A percentile compares a stretch with the other conserved stretches of the same genome.
Conservation (phyloP, 805 yeast genomes). For the Pichia paraexigua region DNA sequence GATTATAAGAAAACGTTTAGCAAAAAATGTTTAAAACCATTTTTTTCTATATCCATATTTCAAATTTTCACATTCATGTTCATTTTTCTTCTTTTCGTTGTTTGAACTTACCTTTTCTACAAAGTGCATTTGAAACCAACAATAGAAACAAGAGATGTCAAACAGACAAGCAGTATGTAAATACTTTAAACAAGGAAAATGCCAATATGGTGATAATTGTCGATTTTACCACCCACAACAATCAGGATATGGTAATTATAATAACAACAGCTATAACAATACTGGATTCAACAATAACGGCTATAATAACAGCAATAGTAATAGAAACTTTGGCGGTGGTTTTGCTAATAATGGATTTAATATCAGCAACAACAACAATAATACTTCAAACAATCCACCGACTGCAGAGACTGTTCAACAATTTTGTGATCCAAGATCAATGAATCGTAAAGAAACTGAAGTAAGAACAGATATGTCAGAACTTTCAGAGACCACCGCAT, state of each 20-base stretch:
- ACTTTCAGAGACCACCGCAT: constrained; percentile 1
- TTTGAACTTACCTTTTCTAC: not conserved
- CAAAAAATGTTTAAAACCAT: not conserved
- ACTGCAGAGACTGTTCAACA: constrained; percentile 3
- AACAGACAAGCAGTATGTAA: constrained; percentile 32
- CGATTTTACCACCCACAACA: constrained; percentile 33
- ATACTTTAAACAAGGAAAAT: constrained; percentile 33
- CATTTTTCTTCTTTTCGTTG: not conserved
- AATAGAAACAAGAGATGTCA: constrained; percentile 9
- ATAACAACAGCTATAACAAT: constrained; percentile 5
- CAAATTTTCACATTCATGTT: not conserved
- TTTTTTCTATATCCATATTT: not conserved
- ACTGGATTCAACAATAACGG: constrained; percentile 1
- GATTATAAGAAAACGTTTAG: not conserved
- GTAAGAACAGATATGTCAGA: constrained; percentile 23
- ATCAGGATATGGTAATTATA: constrained; percentile 8
- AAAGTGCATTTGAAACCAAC: not conserved
- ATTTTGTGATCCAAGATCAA: constrained; percentile 4
- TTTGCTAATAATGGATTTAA: not conserved
- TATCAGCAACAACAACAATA: constrained; percentile 1
- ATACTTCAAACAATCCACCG: not conserved
- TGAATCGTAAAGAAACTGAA: constrained; percentile 7
- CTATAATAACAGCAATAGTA: not conserved
- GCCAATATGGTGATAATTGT: constrained; percentile 38
- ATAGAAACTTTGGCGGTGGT: not conserved